Conservation (phyloP, 495 filamentous ascomycete species). For the Parathielavia hyrcaniae region DNA sequence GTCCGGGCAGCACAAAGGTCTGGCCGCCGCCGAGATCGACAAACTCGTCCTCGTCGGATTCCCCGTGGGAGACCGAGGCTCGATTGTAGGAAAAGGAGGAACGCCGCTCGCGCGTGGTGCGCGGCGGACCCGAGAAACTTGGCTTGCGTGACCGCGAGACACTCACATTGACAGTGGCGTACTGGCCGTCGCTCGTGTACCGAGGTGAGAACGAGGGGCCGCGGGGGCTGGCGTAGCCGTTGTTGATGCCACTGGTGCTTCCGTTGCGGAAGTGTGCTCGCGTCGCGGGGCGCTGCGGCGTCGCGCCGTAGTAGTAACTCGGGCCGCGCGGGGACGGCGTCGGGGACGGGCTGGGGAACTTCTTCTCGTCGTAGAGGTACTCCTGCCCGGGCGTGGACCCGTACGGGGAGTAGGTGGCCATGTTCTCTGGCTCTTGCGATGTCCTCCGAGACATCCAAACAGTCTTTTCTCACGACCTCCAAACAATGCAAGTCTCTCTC, state of each 20-base stretch:
- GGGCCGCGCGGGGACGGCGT: conserved; percentile 47
- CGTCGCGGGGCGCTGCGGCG: conserved; percentile 44
- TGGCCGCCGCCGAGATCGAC: conserved; percentile 48
- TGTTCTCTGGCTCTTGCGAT: conserved; percentile 35
- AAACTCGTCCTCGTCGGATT: conserved; percentile 56
- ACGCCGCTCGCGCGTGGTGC: conserved; percentile 43
- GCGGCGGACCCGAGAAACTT: conserved; percentile 42
- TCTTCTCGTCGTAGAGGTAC: conserved; percentile 40
- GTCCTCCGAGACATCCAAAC: conserved; percentile 29
- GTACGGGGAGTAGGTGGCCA: conserved; percentile 45
- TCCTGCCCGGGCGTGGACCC: conserved; percentile 37
- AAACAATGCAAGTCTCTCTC: conserved; percentile 1
- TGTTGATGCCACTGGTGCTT: conserved; percentile 28
- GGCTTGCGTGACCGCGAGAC: conserved; percentile 41
- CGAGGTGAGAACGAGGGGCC: conserved; percentile 43
- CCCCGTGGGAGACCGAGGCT: conserved; percentile 47
- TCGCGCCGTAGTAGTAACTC: conserved; percentile 40
- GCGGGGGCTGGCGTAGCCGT: conserved; percentile 32
- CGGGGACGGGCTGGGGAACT: conserved; percentile 42
- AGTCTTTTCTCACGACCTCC: conserved; percentile 17
- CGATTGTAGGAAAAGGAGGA: conserved; percentile 49
- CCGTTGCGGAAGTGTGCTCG: conserved; percentile 42
- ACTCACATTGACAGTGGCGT: conserved; percentile 54
- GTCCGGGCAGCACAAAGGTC: conserved; percentile 43
- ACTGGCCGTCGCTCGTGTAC: conserved; percentile 50